Evolutionary conservation across 306 rosid species (phyloP).

Genomic region (Glycine soja): DNA sequence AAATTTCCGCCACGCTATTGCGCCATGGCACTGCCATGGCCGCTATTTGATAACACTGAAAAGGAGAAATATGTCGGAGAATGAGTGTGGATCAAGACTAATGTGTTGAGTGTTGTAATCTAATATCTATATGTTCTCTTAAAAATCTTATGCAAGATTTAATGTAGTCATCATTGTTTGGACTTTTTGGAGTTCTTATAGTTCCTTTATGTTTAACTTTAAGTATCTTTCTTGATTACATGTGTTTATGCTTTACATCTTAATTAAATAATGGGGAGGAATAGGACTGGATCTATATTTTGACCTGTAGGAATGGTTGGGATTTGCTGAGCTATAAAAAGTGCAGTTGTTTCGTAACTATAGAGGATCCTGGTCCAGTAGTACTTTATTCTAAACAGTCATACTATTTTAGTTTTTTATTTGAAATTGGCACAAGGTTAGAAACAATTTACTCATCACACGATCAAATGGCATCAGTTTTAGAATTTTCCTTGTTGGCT

Average conservation of each 20-base stretch:
- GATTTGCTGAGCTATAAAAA: background rate
- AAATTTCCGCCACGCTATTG: too few relatives aligned
- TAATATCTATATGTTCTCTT: too few relatives aligned
- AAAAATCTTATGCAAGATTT: too few relatives aligned
- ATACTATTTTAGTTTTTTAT: background rate
- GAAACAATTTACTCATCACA: background rate
- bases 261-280: background rate
- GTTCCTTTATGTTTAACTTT: background rate
- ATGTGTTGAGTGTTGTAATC: too few relatives aligned
- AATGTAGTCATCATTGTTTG: background rate
- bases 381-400: background rate
- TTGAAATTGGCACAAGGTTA: background rate
- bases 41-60: too few relatives aligned
- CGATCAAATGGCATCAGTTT: background rate
- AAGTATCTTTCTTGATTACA: background rate
- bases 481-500: background rate
- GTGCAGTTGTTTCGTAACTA: background rate
- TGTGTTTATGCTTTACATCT: background rate
- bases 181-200: background rate
- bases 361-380: background rate
- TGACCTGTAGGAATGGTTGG: background rate
- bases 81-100: too few relatives aligned
- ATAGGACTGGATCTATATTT: background rate
- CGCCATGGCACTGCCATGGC: too few relatives aligned
- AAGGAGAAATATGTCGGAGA: too few relatives aligned